Conservation (phyloP, 2,329 filamentous ascomycete species). For the Fusarium nelsonii region DNA sequence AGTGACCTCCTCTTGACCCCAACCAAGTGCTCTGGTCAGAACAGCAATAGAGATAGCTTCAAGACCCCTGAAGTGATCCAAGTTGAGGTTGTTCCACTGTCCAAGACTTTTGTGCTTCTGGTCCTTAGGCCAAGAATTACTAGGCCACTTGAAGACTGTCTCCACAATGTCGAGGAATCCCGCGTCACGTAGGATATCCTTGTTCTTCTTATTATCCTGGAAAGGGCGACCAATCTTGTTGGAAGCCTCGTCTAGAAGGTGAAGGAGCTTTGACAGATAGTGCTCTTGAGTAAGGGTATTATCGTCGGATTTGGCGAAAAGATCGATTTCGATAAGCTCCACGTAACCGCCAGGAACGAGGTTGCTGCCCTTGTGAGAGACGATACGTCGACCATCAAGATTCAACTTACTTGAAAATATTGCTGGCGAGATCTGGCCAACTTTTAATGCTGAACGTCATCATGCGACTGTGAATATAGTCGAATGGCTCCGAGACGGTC, state of each 20-base stretch:
- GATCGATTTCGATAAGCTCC: conserved; percentile 36
- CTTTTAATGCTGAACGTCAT: conserved; percentile 40
- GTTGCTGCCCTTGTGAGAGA: conserved; percentile 3
- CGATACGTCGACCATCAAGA: fast-evolving
- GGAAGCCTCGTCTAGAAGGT: conserved; percentile 23
- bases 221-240: conserved; percentile 32
- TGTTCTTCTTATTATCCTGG: conserved; percentile 31
- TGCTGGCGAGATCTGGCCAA: conserved; percentile 19
- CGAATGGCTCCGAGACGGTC: conserved; percentile 32
- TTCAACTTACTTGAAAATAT: conserved; percentile 21
- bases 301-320: conserved; percentile 32
- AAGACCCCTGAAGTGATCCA: conserved; percentile 27
- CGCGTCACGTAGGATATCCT: conserved; percentile 18
- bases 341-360: conserved; percentile 28
- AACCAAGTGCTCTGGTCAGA: conserved; percentile 22
- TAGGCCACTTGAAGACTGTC: conserved; percentile 40
- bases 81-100: conserved; percentile 26
- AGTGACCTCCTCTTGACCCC: conserved; percentile 25
- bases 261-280: conserved; percentile 12
- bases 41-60: conserved; percentile 32
- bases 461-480: conserved; percentile 41
- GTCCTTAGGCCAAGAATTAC: conserved; percentile 30
- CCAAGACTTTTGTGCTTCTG: conserved; percentile 39
- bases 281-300: conserved; percentile 13
- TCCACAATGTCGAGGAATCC: conserved; percentile 35